Conservation (phyloP, 2,329 filamentous ascomycete genomes). For the Lecanicillium sp. region DNA sequence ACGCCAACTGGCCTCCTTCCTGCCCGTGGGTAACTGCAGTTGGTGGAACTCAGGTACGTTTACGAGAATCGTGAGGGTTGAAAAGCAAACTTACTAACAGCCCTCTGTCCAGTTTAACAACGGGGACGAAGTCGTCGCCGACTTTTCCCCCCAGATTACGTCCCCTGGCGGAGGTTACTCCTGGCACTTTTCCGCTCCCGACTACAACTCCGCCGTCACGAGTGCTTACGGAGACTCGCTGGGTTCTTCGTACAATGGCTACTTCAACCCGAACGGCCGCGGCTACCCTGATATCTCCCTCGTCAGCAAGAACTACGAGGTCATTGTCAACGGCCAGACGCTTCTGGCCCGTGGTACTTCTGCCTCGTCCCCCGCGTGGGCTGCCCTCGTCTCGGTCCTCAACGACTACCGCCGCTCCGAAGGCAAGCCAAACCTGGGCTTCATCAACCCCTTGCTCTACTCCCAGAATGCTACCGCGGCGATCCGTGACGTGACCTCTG, state of each 20-base stretch:
- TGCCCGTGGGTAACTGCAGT: constrained; percentile 44
- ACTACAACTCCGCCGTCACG: background rate
- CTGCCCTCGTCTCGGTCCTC: constrained; percentile 6
- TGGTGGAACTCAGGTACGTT: constrained; percentile 45
- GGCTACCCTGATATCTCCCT: constrained; percentile 9
- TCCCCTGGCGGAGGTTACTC: background rate
- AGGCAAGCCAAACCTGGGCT: constrained; percentile 9
- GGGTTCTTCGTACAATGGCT: background rate
- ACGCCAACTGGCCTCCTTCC: constrained; percentile 33
- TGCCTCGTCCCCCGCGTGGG: constrained; percentile 1
- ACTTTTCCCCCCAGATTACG: background rate
- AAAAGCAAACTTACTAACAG: no score
- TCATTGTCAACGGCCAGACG: background rate
- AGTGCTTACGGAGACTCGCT: background rate
- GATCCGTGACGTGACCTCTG: constrained; percentile 9
- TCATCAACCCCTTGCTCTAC: constrained; percentile 12
- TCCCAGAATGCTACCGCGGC: constrained; percentile 11
- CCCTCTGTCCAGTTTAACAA: constrained; percentile 2
- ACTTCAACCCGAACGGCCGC: background rate
- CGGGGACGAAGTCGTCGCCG: background rate
- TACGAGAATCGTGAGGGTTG: no score
- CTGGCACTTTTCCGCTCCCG: background rate
- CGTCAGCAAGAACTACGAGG: background rate
- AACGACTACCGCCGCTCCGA: constrained; percentile 11
- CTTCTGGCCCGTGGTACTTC: background rate